phyloP scores from a whole-genome alignment of 345 rosid genomes.

The Isatis tinctoria region DNA sequence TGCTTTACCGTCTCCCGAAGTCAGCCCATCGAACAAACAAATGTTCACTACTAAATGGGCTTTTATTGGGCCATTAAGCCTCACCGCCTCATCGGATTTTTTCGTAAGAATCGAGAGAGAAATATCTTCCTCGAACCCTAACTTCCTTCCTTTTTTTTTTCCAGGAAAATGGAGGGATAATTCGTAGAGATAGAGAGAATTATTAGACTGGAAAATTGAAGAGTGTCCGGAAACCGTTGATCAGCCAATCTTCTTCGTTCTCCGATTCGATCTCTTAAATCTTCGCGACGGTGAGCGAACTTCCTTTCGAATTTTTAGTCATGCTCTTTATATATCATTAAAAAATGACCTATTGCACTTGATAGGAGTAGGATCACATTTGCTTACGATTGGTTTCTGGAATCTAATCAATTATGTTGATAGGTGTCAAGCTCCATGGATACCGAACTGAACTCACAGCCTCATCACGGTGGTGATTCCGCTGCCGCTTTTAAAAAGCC shows the following conservation, averaged over 20 bases:
- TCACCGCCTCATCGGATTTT: not conserved
- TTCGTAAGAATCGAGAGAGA: not conserved
- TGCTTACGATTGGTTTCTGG: not conserved
- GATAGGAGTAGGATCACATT: not conserved
- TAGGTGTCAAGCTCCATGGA: slow-evolving; percentile 45
- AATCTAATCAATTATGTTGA: too few species aligned
- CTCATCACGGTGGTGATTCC: slow-evolving; percentile 36
- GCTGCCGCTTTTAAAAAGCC: slow-evolving; percentile 52
- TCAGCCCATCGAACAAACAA: slow-evolving; percentile 3
- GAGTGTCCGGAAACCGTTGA: not conserved
- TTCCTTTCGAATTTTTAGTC: not conserved
- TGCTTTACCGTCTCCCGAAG: not conserved
- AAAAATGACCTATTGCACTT: not conserved
- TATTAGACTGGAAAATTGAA: not conserved
- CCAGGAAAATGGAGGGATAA: not conserved
- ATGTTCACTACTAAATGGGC: slow-evolving; percentile 12
- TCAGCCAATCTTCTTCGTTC: not conserved
- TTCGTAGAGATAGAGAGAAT: not conserved
- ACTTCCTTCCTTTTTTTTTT: not conserved
- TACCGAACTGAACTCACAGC: slow-evolving; percentile 35
- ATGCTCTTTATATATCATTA: not conserved
- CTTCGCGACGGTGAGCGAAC: slow-evolving; percentile 22
- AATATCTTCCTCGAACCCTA: slow-evolving; percentile 32
- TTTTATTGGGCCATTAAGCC: not conserved
- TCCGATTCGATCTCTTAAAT: not conserved